Evolutionary conservation across 371 early-diverging fungal species (phyloP).

Genomic region (Quaeritorhiza haematococci): DNA sequence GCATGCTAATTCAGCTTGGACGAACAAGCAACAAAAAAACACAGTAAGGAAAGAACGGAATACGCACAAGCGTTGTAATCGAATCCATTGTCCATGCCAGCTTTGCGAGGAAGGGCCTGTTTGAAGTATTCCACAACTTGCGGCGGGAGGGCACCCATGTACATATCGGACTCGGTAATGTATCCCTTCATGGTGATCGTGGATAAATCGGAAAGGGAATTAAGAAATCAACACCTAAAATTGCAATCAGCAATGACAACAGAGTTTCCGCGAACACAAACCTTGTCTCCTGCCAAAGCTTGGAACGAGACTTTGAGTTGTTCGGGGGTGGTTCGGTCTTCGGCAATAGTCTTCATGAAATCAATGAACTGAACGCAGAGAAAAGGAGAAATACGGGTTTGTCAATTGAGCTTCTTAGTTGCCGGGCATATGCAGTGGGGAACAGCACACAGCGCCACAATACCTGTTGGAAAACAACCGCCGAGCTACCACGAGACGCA

Average conservation of each 20-base stretch:
- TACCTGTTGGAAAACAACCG: conserved; percentile 77
- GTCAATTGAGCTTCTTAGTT: too few species aligned
- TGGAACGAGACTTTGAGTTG: conserved; percentile 83
- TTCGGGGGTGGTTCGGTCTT: conserved; percentile 85
- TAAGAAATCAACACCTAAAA: too few species aligned
- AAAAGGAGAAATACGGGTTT: not conserved
- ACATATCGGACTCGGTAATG: conserved; percentile 34
- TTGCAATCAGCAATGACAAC: too few species aligned
- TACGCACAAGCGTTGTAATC: conserved; percentile 68
- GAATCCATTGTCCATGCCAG: conserved; percentile 48
- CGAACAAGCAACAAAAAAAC: not conserved
- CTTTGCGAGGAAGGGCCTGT: conserved; percentile 60
- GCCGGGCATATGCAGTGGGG: too few species aligned
- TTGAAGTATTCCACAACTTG: conserved; percentile 68
- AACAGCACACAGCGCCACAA: not conserved
- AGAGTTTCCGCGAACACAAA: not conserved
- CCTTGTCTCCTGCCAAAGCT: conserved; percentile 77
- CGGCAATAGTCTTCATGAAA: conserved; percentile 80
- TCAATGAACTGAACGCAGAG: conserved; percentile 57
- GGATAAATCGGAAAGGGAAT: too few species aligned
- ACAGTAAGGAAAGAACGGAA: conserved; percentile 48
- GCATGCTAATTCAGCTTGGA: not conserved
- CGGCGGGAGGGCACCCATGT: conserved; percentile 46
- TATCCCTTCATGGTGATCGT: conserved; percentile 7
- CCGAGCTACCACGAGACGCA: conserved; percentile 54